These are phyloP conservation scores for Backusella macrospora DNA, from an alignment of 192 early-diverging fungal species.

Conservation along the genomic window DNA sequence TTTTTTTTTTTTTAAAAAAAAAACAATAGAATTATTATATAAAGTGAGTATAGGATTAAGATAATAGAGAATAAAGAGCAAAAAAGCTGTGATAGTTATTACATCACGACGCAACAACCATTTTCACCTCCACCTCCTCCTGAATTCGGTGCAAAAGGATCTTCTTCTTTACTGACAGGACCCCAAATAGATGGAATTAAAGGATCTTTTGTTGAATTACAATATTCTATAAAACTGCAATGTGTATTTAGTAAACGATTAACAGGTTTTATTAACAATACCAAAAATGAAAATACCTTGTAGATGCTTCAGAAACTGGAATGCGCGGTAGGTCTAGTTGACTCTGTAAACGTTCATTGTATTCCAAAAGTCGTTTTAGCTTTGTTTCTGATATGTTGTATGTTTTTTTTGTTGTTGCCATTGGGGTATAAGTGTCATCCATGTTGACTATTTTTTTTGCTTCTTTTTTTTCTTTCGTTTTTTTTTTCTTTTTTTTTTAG, in stretches of 20 bases:
- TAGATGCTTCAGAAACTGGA: slow-evolving; percentile 63
- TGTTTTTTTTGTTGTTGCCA: slow-evolving; percentile 16
- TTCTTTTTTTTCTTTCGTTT: neutral
- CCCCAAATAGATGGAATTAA: slow-evolving; percentile 50
- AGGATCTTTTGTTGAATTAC: slow-evolving; percentile 40
- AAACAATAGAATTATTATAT: neutral
- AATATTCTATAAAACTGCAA: slow-evolving; percentile 43
- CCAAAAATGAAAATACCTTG: neutral
- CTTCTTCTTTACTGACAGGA: slow-evolving; percentile 42
- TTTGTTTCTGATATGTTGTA: slow-evolving; percentile 56
- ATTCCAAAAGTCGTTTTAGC: slow-evolving; percentile 63
- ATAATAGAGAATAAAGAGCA: neutral
- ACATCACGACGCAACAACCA: slow-evolving; percentile 40
- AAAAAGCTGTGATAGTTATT: neutral
- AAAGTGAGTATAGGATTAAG: neutral
- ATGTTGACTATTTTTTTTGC: neutral
- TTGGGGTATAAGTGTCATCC: slow-evolving; percentile 8
- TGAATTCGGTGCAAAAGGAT: slow-evolving; percentile 42
- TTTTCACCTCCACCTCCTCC: slow-evolving; percentile 25
- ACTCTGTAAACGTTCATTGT: slow-evolving; percentile 64
- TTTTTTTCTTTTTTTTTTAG: neutral
- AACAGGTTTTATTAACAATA: neutral
- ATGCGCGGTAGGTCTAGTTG: slow-evolving; percentile 68
- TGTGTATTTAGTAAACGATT: neutral
- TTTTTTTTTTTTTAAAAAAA: no score